Base-by-base conservation (phyloP, 2,329 filamentous ascomycete species). In the Pleoardoris graminearum region DNA sequence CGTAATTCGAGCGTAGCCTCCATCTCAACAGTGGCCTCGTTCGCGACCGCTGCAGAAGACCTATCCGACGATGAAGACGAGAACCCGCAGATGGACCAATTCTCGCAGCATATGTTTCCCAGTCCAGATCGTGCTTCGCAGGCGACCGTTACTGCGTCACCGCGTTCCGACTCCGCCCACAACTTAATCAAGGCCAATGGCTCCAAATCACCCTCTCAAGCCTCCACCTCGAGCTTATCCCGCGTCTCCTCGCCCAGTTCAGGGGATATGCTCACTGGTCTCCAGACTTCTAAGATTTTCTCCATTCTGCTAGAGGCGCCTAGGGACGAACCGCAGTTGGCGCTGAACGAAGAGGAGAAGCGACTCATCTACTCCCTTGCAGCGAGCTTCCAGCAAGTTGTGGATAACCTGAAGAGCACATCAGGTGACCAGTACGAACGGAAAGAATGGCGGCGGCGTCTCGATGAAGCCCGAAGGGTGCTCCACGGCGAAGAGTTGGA, bases 391-490 rank as follows among this genome's bases (percentile, higher is more conserved):
- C 75, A 84, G 53, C 74, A 79, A 54, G 79, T 84, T 4, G 82
- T 80, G 49, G 70, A 73, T 32, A 75, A 77, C 51, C 66, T 85
- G 54, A 81, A 83, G 63, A 68, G 68, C 55, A 73, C 67, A 44
- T 55, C 76, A 69, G 47, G 79, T 76, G 50, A 80, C 80, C 65
- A 70, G 32, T 74, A 83, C 55, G 83, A 89, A 60, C 82, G 80
- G 44, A 79, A 85, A 49, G 79, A 87, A 53, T 85, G 89, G 71
- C 80, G 90, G 54, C 79, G 88, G 57, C 81, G 88, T 60, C 80
- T 96, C 45, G 90, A 95, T 60, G 83, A 85, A 47, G 91, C 91
- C 4, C 84, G 86, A 54, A 80, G 83, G 47, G 82, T 90, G 3
- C 77, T 96, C 25, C 89, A 93, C 60, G 90, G 89, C 4, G 76